phyloP scores from a whole-genome alignment of 352 stramenopile species.

The Pythium sukuiense region DNA sequence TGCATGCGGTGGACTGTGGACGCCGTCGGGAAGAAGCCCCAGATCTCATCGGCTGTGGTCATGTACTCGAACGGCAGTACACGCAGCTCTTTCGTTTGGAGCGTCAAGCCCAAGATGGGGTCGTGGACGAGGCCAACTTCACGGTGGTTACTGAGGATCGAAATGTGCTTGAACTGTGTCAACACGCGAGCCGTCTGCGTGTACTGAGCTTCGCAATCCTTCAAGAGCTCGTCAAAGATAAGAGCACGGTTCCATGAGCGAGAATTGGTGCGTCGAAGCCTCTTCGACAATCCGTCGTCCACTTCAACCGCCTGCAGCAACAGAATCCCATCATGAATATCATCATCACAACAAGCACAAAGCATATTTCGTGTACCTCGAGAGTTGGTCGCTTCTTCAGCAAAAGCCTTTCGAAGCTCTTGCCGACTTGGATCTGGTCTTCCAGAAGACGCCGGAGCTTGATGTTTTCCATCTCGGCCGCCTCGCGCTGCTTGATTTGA shows the following conservation, averaged over 20 bases:
- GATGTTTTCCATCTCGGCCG: conserved; percentile 17
- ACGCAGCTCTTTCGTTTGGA: conserved; percentile 7
- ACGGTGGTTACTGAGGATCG: not conserved
- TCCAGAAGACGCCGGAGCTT: conserved; percentile 13
- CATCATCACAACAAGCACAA: too few relatives aligned
- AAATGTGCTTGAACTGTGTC: not conserved
- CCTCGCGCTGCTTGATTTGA: conserved; percentile 15
- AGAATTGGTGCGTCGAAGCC: not conserved
- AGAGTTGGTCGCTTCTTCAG: conserved; percentile 13
- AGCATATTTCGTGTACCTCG: not conserved
- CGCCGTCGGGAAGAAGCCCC: not conserved
- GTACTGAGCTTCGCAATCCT: not conserved
- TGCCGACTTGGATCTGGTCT: conserved; percentile 23
- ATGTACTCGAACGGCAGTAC: conserved; percentile 19
- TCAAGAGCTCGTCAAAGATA: not conserved
- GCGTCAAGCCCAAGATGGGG: conserved; percentile 4
- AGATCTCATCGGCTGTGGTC: conserved; percentile 4
- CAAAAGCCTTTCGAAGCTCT: conserved; percentile 20
- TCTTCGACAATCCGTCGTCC: not conserved
- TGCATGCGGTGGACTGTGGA: not conserved
- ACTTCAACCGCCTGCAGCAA: not conserved
- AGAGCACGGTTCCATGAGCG: not conserved
- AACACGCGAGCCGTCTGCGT: not conserved
- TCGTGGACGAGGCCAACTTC: conserved; percentile 3
- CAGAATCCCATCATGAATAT: not conserved